Evolutionary conservation across 2,329 filamentous ascomycete genomes (phyloP).

Genomic region (Phialocephala sp.): DNA sequence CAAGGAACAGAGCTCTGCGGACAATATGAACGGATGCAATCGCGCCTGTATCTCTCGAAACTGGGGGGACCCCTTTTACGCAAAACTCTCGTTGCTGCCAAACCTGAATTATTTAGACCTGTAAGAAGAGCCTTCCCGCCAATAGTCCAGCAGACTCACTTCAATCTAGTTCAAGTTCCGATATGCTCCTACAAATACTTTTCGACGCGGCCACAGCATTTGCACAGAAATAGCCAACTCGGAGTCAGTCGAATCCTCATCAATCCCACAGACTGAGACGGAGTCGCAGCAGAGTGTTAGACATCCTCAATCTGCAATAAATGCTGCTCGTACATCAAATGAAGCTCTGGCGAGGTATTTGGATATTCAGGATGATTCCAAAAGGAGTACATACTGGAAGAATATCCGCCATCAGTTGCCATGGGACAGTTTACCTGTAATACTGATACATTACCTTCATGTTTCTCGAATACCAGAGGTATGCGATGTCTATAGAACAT

Average conservation of each 20-base stretch:
- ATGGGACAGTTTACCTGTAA: conserved; percentile 23
- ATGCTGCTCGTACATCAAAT: not conserved
- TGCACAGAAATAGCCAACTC: not conserved
- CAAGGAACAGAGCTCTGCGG: conserved; percentile 9
- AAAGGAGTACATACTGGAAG: conserved; percentile 25
- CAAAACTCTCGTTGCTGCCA: conserved; percentile 3
- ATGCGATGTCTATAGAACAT: not conserved
- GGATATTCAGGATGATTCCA: conserved; percentile 20
- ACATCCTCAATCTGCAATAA: not conserved
- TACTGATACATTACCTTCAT: conserved; percentile 29
- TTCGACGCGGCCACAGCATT: not conserved
- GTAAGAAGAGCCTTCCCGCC: not conserved
- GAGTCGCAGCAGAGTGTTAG: not conserved
- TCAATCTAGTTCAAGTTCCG: not conserved
- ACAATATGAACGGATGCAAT: conserved; percentile 45
- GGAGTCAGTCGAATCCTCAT: not conserved
- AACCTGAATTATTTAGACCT: not conserved
- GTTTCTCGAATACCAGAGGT: conserved; percentile 20
- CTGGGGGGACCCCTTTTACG: conserved; percentile 33
- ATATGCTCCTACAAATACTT: not conserved
- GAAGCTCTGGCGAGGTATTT: conserved; percentile 30
- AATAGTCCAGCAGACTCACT: not conserved
- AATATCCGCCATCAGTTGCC: conserved; percentile 8
- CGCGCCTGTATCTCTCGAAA: conserved; percentile 37
- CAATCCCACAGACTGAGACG: not conserved